Percentiles rank a stretch among this genome's conserved stretches.
These are phyloP conservation scores for Sporisorium graminicola DNA, from an alignment of 1,284 basidiomycete genomes.

Conservation along the genomic window DNA sequence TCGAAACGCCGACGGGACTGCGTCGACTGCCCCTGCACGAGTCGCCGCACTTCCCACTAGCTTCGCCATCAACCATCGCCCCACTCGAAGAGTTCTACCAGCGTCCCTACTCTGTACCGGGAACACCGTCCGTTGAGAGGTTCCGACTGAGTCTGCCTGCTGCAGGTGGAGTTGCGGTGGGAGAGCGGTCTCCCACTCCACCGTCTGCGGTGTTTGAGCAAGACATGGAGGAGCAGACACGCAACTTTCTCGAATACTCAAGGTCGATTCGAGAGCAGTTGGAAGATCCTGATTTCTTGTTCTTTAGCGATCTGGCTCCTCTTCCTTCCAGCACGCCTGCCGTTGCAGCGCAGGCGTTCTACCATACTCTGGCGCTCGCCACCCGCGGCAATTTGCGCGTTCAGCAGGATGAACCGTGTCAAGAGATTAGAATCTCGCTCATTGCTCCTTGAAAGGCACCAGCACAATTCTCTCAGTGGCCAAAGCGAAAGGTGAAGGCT, in stretches of 20 bases:
- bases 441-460: not conserved
- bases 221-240: constrained; percentile 41
- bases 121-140: constrained; percentile 19
- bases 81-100: constrained; percentile 27
- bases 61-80: constrained; percentile 25
- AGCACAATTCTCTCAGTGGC: not conserved
- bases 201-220: constrained; percentile 21
- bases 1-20: constrained; percentile 48
- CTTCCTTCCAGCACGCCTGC: constrained; percentile 44
- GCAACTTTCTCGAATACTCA: constrained; percentile 51
- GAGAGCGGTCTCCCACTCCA: constrained; percentile 15
- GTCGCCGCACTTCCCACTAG: constrained; percentile 26
- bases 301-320: constrained; percentile 50
- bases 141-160: constrained; percentile 24
- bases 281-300: constrained; percentile 37
- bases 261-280: constrained; percentile 21
- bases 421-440: constrained; percentile 53
- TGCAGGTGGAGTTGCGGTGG: constrained; percentile 1
- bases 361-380: constrained; percentile 62
- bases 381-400: constrained; percentile 53
- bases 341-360: constrained; percentile 67
- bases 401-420: constrained; percentile 63
- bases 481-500: not conserved
- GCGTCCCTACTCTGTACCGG: constrained; percentile 5
- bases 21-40: constrained; percentile 18